Conservation (phyloP, 164 flowering plant genomes). For the Stephania yunnanensis region DNA sequence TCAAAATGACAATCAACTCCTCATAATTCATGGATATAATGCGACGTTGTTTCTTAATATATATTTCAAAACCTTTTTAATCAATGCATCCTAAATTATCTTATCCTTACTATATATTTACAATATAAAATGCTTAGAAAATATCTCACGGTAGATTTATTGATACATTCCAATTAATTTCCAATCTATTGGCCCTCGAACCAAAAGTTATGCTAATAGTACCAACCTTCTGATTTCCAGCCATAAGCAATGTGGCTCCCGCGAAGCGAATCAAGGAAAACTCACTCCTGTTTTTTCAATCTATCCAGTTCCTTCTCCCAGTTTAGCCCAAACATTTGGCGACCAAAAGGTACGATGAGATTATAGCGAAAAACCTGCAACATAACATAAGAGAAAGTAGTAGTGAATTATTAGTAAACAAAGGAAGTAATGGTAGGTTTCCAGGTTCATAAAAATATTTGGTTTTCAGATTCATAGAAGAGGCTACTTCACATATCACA, state of each 20-base stretch:
- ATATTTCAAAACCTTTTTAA: too few species aligned
- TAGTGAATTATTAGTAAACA: not conserved
- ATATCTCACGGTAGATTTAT: not conserved
- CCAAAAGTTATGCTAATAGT: too few species aligned
- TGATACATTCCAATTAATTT: not conserved
- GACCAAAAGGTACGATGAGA: constrained; percentile 89
- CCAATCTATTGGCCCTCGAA: too few species aligned
- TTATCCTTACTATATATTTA: too few species aligned
- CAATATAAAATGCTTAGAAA: not conserved
- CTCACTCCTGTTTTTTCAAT: constrained; percentile 22
- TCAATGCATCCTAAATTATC: too few species aligned
- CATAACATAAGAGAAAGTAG: not conserved
- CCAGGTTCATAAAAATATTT: not conserved
- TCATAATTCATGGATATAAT: too few species aligned
- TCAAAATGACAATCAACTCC: too few species aligned
- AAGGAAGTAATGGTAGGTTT: not conserved
- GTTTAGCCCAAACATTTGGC: constrained; percentile 81
- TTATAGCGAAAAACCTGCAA: constrained; percentile 83
- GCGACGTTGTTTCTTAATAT: too few species aligned
- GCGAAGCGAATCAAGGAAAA: too few species aligned
- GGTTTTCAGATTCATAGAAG: not conserved
- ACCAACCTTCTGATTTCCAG: too few species aligned
- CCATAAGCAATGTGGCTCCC: too few species aligned
- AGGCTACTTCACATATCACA: too few species aligned
- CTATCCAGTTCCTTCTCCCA: constrained; percentile 87